These are phyloP conservation scores for Phialocephala subalpina DNA, from an alignment of 2,329 filamentous ascomycete genomes.

Conservation along the genomic window DNA sequence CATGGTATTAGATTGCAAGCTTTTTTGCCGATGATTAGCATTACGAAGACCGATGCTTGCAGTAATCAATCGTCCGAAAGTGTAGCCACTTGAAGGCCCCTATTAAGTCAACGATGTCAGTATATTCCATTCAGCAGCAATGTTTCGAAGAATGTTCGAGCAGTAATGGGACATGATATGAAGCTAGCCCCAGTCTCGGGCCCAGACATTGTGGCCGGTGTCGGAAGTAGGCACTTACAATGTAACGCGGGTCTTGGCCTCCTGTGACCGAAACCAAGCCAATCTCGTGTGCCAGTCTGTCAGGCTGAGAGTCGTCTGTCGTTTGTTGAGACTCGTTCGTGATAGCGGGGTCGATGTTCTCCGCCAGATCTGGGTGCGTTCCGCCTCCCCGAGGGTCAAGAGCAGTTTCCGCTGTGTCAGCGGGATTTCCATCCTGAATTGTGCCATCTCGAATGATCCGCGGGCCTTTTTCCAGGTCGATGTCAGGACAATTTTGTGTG, in stretches of 20 bases:
- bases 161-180: not conserved
- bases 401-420: not conserved
- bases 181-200: not conserved
- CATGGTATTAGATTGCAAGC: not conserved
- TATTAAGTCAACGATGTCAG: not conserved
- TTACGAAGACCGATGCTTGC: conserved; percentile 45
- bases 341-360: conserved; percentile 1
- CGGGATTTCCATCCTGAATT: conserved; percentile 12
- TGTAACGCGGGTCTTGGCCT: conserved; percentile 57
- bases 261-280: conserved; percentile 58
- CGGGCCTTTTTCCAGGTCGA: conserved; percentile 47
- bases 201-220: not conserved
- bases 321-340: not conserved
- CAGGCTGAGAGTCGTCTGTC: conserved; percentile 14
- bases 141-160: not conserved
- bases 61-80: conserved; percentile 58
- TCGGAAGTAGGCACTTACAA: conserved; percentile 35
- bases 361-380: not conserved
- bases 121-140: not conserved
- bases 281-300: conserved; percentile 56
- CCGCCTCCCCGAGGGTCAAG: not conserved
- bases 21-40: not conserved
- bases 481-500: conserved; percentile 49
- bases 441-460: conserved; percentile 14
- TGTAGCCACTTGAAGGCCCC: conserved; percentile 63